These are phyloP conservation scores for sorghum (Sorghum bicolor) DNA, from an alignment of 176 grass and related monocot genomes.

Conservation along the genomic window DNA sequence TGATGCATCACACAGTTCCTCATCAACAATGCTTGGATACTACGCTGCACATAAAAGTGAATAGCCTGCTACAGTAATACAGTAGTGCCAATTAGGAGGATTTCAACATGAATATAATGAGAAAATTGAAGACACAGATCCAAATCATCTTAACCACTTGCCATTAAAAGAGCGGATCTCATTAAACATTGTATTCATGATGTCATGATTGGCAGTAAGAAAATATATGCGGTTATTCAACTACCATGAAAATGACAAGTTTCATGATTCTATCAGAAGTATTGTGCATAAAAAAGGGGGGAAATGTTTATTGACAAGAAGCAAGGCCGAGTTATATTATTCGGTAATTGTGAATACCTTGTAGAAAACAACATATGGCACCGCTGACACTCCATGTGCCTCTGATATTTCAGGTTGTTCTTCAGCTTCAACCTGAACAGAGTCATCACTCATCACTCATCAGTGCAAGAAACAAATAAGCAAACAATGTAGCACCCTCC, in stretches of 20 bases:
- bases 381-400: conserved; percentile 77
- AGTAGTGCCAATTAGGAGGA: not conserved
- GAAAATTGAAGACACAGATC: not conserved
- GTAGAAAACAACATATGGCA: conserved; percentile 92
- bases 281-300: not conserved
- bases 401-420: conserved; percentile 94
- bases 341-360: conserved; percentile 52
- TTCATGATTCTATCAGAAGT: conserved; percentile 2
- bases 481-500: not conserved
- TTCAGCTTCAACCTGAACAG: conserved; percentile 85
- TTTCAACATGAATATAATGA: not conserved
- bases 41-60: not conserved
- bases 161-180: not conserved
- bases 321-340: not conserved
- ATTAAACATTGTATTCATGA: not conserved
- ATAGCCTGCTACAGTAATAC: not conserved
- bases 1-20: not conserved
- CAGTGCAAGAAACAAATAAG: conserved; percentile 13
- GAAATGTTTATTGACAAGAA: conserved; percentile 2
- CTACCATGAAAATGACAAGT: not conserved
- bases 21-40: not conserved
- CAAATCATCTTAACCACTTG: not conserved
- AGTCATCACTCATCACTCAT: not conserved
- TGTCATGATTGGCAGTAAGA: not conserved
- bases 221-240: not conserved